Percentiles rank a stretch among this genome's conserved stretches.
These are phyloP conservation scores for Penicillium taxi DNA, from an alignment of 495 filamentous ascomycete species.

Conservation along the genomic window DNA sequence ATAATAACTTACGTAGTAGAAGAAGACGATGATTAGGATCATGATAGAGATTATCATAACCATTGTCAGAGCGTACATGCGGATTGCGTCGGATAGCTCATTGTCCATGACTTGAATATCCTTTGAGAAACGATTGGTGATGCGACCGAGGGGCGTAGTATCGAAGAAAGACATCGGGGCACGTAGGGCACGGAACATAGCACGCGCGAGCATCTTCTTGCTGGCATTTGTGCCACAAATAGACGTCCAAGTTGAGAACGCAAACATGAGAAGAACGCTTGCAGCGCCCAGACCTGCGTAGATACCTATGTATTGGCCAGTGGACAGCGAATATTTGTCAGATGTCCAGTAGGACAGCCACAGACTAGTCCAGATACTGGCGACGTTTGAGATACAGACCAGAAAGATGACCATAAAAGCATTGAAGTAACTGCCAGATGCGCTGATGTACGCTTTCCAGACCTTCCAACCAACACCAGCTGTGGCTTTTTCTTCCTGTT, in stretches of 20 bases:
- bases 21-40: slow-evolving; percentile 82
- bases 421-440: slow-evolving; percentile 70
- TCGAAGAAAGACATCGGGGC: slow-evolving; percentile 98
- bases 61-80: slow-evolving; percentile 85
- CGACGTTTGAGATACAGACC: slow-evolving; percentile 63
- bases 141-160: slow-evolving; percentile 90
- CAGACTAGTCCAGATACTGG: slow-evolving; percentile 77
- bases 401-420: slow-evolving; percentile 55
- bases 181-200: slow-evolving; percentile 70
- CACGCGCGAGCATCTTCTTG: slow-evolving; percentile 74
- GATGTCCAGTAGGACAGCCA: slow-evolving; percentile 94
- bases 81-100: slow-evolving; percentile 77
- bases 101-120: slow-evolving; percentile 97
- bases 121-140: slow-evolving; percentile 93
- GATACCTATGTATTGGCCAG: slow-evolving; percentile 72
- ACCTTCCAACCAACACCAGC: slow-evolving; percentile 78
- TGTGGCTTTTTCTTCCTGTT: slow-evolving; percentile 77
- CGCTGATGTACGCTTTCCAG: slow-evolving; percentile 70
- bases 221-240: slow-evolving; percentile 63
- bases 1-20: slow-evolving; percentile 54
- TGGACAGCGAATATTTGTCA: slow-evolving; percentile 51
- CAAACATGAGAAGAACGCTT: slow-evolving; percentile 75
- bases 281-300: slow-evolving; percentile 68
- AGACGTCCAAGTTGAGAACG: slow-evolving; percentile 59
- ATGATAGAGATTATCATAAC: slow-evolving; percentile 74